phyloP scores from a whole-genome alignment of 2,329 filamentous ascomycete genomes.

The Macrophomina pseudophaseolina region DNA sequence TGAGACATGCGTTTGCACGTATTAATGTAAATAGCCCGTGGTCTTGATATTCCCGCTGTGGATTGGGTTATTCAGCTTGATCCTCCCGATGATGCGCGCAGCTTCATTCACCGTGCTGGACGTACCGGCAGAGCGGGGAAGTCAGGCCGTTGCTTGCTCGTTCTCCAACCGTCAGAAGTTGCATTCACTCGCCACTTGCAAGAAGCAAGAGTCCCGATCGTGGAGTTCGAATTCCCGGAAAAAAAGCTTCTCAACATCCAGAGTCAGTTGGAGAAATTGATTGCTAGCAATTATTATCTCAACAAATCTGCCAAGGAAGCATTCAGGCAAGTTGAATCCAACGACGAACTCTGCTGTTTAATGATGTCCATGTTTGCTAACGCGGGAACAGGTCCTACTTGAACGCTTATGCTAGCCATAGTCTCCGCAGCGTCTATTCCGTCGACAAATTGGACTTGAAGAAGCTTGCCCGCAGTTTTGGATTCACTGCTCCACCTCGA shows the following conservation, averaged over 20 bases:
- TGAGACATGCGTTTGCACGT: background rate
- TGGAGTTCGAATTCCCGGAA: slow-evolving; percentile 92
- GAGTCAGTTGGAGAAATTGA: slow-evolving; percentile 85
- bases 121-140: slow-evolving; percentile 84
- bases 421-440: slow-evolving; percentile 81
- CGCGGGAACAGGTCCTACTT: slow-evolving; percentile 70
- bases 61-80: slow-evolving; percentile 98
- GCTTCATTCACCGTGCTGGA: slow-evolving; percentile 90
- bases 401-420: slow-evolving; percentile 91
- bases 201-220: slow-evolving; percentile 87
- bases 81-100: slow-evolving; percentile 80
- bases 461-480: slow-evolving; percentile 85
- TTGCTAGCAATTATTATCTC: slow-evolving; percentile 94
- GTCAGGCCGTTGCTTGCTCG: slow-evolving; percentile 71
- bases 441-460: slow-evolving; percentile 80
- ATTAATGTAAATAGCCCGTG: slow-evolving; percentile 54
- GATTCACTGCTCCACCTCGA: slow-evolving; percentile 76
- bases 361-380: slow-evolving; percentile 33
- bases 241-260: slow-evolving; percentile 84
- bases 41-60: slow-evolving; percentile 92
- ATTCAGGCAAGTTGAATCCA: slow-evolving; percentile 37
- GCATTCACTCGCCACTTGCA: slow-evolving; percentile 92
- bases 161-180: slow-evolving; percentile 89
- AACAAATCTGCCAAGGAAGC: slow-evolving; percentile 63
- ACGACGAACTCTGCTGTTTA: no score